Percentiles rank a stretch among this genome's conserved stretches.
These are phyloP conservation scores for Diaporthe ilicicola DNA, from an alignment of 2,329 filamentous ascomycete genomes.

Conservation along the genomic window DNA sequence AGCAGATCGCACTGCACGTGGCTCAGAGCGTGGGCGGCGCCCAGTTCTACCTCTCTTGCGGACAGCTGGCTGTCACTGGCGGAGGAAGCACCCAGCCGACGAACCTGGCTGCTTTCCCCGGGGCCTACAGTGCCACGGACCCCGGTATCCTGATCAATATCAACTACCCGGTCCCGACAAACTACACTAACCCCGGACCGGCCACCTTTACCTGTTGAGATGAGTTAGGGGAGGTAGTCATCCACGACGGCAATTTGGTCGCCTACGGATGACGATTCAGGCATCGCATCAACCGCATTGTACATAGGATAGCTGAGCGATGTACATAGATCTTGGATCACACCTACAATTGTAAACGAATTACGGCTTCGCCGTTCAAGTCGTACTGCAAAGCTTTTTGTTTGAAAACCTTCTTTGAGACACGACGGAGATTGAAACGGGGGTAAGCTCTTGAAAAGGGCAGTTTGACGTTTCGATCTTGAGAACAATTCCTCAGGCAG, in stretches of 20 bases:
- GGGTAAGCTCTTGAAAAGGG: too few species aligned
- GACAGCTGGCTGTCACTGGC: slow-evolving; percentile 36
- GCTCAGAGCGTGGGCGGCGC: slow-evolving; percentile 36
- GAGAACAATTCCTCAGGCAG: too few species aligned
- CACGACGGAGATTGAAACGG: too few species aligned
- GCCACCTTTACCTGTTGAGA: slow-evolving; percentile 2
- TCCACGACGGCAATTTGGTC: not conserved
- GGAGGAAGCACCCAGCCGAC: slow-evolving; percentile 33
- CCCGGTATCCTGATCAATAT: slow-evolving; percentile 39
- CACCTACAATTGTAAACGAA: not conserved
- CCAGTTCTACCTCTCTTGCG: slow-evolving; percentile 38
- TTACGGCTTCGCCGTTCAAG: not conserved
- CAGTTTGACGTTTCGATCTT: too few species aligned
- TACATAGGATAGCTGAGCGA: not conserved
- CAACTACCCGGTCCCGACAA: slow-evolving; percentile 38
- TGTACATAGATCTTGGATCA: not conserved
- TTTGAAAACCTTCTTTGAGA: too few species aligned
- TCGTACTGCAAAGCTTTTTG: too few species aligned
- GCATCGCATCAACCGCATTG: not conserved
- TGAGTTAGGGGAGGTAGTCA: not conserved
- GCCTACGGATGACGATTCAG: not conserved
- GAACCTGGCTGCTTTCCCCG: slow-evolving; percentile 35
- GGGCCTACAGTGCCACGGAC: slow-evolving; percentile 37
- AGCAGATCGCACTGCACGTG: slow-evolving; percentile 40
- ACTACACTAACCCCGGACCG: slow-evolving; percentile 36